Evolutionary conservation across 176 grass and related monocot genomes (phyloP).

Genomic region (Cenchrus fungigraminus): DNA sequence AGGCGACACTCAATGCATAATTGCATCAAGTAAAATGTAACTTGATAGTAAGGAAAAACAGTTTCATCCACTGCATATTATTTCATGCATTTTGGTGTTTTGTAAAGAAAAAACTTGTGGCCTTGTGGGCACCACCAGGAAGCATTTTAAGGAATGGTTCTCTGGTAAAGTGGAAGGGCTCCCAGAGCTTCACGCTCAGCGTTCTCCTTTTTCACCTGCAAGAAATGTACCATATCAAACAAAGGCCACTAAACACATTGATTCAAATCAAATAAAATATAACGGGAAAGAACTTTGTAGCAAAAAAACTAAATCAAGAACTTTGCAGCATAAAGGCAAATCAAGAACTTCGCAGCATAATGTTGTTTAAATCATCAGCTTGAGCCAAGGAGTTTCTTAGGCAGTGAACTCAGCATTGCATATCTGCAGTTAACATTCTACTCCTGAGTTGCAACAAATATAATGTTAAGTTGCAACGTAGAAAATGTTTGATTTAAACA

Average conservation of each 20-base stretch:
- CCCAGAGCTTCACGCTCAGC: slow-evolving; percentile 76
- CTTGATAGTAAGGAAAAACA: slow-evolving; percentile 35
- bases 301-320: slow-evolving; percentile 4
- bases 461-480: neutral
- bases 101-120: slow-evolving; percentile 9
- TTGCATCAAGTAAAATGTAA: slow-evolving; percentile 32
- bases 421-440: neutral
- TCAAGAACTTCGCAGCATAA: slow-evolving; percentile 6
- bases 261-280: neutral
- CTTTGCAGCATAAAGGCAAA: neutral
- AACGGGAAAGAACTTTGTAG: neutral
- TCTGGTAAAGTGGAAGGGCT: slow-evolving; percentile 86
- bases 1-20: slow-evolving; percentile 39
- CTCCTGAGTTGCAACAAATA: neutral
- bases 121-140: neutral
- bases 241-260: neutral
- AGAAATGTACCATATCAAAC: neutral
- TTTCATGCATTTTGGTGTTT: slow-evolving; percentile 61
- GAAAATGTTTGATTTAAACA: neutral
- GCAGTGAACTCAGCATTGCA: neutral
- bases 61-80: slow-evolving; percentile 70
- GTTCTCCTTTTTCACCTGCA: slow-evolving; percentile 84
- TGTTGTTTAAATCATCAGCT: neutral
- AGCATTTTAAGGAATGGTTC: slow-evolving; percentile 67
- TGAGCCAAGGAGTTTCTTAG: slow-evolving; percentile 1